Conservation (phyloP, 306 rosid species). For the Bauhinia variegata region DNA sequence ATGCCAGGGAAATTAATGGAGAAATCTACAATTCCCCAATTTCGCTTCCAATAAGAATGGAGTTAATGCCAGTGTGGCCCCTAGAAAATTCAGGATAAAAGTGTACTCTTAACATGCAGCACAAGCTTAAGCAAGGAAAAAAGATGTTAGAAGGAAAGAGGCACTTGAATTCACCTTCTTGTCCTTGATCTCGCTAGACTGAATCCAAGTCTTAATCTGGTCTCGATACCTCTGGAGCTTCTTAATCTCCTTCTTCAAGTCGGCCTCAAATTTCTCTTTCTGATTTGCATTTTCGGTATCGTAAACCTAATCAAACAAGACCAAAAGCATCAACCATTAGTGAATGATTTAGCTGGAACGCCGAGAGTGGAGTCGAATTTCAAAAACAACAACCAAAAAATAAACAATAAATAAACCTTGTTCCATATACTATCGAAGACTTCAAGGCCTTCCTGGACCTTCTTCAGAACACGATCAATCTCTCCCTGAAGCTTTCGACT, state of each 20-base stretch:
- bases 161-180: constrained; percentile 65
- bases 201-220: constrained; percentile 97
- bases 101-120: background rate
- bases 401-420: constrained; percentile 56
- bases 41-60: constrained; percentile 5
- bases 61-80: background rate
- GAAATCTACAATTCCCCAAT: background rate
- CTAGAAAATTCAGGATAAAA: background rate
- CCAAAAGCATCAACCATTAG: background rate
- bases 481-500: constrained; percentile 99
- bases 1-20: background rate
- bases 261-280: constrained; percentile 98
- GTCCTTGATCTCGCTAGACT: constrained; percentile 96
- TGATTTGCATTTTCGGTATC: constrained; percentile 97
- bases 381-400: background rate
- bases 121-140: background rate
- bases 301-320: constrained; percentile 62
- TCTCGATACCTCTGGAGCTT: constrained; percentile 95
- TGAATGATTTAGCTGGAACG: background rate
- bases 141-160: background rate
- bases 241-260: constrained; percentile 96
- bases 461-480: constrained; percentile 97
- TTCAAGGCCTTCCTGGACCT: constrained; percentile 97
- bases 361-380: background rate
- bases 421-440: constrained; percentile 97